phyloP scores from a whole-genome alignment of 2,329 filamentous ascomycete genomes.

The Aspergillus sp. region DNA sequence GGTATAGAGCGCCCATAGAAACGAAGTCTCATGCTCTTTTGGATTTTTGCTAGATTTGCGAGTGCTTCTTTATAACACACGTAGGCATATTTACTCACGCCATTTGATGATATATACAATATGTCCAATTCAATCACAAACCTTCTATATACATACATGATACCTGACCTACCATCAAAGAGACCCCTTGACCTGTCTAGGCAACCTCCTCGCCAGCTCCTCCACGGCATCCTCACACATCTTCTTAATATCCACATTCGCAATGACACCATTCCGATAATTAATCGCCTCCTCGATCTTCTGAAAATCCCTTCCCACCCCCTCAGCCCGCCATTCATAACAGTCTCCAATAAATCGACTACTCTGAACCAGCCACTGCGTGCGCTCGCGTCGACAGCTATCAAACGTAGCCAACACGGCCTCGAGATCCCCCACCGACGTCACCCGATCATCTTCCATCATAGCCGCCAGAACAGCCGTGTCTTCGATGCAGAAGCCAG shows the following conservation, averaged over 20 bases:
- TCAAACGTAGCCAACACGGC: constrained; percentile 31
- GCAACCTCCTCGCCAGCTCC: constrained; percentile 17
- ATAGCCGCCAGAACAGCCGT: constrained; percentile 28
- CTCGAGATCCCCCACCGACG: constrained; percentile 21
- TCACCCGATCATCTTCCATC: constrained; percentile 24
- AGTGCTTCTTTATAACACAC: too few species aligned
- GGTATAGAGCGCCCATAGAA: too few species aligned
- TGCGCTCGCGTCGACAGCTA: constrained; percentile 24
- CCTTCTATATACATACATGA: not conserved
- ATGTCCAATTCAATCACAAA: too few species aligned
- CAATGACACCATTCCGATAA: constrained; percentile 17
- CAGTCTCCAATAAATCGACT: constrained; percentile 32
- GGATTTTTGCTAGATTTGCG: too few species aligned
- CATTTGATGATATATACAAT: not conserved
- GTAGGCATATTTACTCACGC: too few species aligned
- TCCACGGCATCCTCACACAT: constrained; percentile 27
- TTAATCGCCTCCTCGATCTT: constrained; percentile 22
- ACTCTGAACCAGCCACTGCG: constrained; percentile 36
- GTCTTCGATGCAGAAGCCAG: constrained; percentile 36
- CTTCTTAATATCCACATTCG: constrained; percentile 23
- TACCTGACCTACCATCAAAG: not conserved
- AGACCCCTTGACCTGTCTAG: constrained; percentile 3
- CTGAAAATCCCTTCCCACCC: constrained; percentile 14
- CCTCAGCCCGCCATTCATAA: constrained; percentile 33
- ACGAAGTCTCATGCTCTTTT: too few species aligned